Evolutionary conservation across 176 grass and related monocot species (phyloP).

Genomic region (Zizania latifolia): DNA sequence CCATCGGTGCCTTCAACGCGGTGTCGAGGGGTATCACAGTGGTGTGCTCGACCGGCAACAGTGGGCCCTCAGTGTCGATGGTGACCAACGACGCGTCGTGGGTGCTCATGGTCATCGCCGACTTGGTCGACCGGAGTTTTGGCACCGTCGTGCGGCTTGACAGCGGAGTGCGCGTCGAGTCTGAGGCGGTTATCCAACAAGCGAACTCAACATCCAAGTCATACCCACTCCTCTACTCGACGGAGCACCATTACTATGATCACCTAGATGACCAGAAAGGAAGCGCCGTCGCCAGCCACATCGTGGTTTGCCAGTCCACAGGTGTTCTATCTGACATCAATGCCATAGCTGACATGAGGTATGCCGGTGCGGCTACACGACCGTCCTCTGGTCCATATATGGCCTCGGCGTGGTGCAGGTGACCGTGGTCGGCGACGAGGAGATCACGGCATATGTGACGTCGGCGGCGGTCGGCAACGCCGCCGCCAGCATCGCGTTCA

Average conservation of each 20-base stretch:
- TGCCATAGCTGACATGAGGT: not conserved
- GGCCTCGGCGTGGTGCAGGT: slow-evolving; percentile 1
- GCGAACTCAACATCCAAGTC: not conserved
- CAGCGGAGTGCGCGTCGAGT: not conserved
- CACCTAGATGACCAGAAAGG: not conserved
- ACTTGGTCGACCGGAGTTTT: no score
- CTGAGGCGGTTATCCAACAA: not conserved
- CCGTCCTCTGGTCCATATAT: not conserved
- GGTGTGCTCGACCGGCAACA: slow-evolving; percentile 24
- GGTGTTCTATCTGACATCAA: no score
- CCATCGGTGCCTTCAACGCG: slow-evolving; percentile 20
- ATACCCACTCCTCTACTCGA: not conserved
- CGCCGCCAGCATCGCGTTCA: not conserved
- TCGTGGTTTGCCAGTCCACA: not conserved
- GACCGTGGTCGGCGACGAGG: not conserved
- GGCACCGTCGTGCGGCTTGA: slow-evolving; percentile 1
- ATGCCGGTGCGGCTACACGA: slow-evolving; percentile 16
- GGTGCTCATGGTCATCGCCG: slow-evolving; percentile 59
- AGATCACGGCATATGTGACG: not conserved
- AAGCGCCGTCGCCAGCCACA: not conserved
- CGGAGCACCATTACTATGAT: not conserved
- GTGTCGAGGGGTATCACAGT: slow-evolving; percentile 27
- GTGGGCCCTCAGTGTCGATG: not conserved
- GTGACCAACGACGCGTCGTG: slow-evolving; percentile 38
- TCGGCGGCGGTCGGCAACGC: not conserved